A percentile compares a stretch with the other conserved stretches of the same genome.
Evolutionary conservation across 202 grass and related monocot species (phyloP).

Genomic region (Schoenoplectus triqueter): DNA sequence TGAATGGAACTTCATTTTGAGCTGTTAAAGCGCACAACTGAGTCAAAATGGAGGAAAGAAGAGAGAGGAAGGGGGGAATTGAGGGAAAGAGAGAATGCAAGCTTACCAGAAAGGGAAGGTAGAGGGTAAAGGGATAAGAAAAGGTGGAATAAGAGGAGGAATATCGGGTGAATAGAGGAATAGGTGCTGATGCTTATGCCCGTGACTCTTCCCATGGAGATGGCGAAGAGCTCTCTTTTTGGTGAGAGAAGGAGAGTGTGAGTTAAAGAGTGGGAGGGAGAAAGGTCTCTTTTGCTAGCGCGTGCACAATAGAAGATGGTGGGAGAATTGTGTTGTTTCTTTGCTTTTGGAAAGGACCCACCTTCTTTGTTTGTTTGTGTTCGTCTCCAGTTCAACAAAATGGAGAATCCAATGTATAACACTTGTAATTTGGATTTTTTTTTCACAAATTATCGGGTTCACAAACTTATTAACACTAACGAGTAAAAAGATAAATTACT

Average conservation of each 20-base stretch:
- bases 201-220: slow-evolving; percentile 48
- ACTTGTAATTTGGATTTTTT: not conserved
- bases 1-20: slow-evolving; percentile 46
- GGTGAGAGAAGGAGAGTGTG: slow-evolving; percentile 12
- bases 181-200: slow-evolving; percentile 37
- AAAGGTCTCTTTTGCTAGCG: slow-evolving; percentile 22
- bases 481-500: too few relatives aligned
- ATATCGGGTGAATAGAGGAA: slow-evolving; percentile 37
- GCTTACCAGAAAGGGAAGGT: slow-evolving; percentile 41
- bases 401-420: not conserved
- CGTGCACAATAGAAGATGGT: slow-evolving; percentile 31
- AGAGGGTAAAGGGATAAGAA: slow-evolving; percentile 47
- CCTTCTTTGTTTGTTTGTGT: slow-evolving; percentile 1
- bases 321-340: slow-evolving; percentile 15
- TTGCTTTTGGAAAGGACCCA: slow-evolving; percentile 20
- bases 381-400: not conserved
- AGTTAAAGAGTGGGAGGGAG: slow-evolving; percentile 20
- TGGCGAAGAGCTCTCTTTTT: not conserved
- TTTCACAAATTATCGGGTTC: too few relatives aligned
- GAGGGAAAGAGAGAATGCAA: slow-evolving; percentile 30
- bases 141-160: slow-evolving; percentile 45
- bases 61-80: not conserved
- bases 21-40: slow-evolving; percentile 20
- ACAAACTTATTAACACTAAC: too few relatives aligned
- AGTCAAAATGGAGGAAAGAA: slow-evolving; percentile 14